Evolutionary conservation across 805 yeast species (phyloP).

Genomic region (Yarrowia porcina): DNA sequence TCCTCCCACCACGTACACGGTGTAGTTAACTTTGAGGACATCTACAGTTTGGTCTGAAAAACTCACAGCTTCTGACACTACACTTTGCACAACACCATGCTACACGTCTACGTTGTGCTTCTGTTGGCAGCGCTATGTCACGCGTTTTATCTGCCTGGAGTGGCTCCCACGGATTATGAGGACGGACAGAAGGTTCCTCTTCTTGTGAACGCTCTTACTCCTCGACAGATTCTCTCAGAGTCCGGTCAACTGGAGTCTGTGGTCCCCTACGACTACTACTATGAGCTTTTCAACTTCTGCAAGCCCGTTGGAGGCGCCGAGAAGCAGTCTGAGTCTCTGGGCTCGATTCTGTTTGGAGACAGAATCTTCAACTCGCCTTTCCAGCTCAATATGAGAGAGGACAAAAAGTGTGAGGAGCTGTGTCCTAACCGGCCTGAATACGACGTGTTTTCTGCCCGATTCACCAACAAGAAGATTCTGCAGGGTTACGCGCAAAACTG

Average conservation of each 20-base stretch:
- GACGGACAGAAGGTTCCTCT: conserved; percentile 71
- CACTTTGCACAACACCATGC: neutral
- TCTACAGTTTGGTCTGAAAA: neutral
- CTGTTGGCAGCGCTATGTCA: conserved; percentile 31
- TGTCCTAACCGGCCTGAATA: conserved; percentile 53
- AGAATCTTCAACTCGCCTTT: conserved; percentile 92
- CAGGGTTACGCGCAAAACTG: conserved; percentile 88
- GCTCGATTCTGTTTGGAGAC: conserved; percentile 93
- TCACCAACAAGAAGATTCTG: conserved; percentile 72
- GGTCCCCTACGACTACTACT: conserved; percentile 55
- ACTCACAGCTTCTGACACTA: neutral
- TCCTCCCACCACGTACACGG: too few relatives aligned
- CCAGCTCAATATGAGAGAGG: conserved; percentile 70
- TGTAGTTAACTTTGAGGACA: too few relatives aligned
- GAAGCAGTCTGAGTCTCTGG: conserved; percentile 84
- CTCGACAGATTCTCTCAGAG: conserved; percentile 43
- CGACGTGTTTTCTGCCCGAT: conserved; percentile 62
- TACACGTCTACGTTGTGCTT: conserved; percentile 5
- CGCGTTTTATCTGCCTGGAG: conserved; percentile 92
- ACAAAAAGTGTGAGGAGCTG: conserved; percentile 61
- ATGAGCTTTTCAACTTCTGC: conserved; percentile 80
- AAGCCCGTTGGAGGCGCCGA: conserved; percentile 58
- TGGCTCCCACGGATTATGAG: conserved; percentile 86
- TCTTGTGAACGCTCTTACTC: conserved; percentile 86
- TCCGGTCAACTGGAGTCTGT: conserved; percentile 35